Percentiles rank a stretch among this genome's conserved stretches.
Conservation (phyloP, 2,329 filamentous ascomycete species). For the Xylaria sp. region DNA sequence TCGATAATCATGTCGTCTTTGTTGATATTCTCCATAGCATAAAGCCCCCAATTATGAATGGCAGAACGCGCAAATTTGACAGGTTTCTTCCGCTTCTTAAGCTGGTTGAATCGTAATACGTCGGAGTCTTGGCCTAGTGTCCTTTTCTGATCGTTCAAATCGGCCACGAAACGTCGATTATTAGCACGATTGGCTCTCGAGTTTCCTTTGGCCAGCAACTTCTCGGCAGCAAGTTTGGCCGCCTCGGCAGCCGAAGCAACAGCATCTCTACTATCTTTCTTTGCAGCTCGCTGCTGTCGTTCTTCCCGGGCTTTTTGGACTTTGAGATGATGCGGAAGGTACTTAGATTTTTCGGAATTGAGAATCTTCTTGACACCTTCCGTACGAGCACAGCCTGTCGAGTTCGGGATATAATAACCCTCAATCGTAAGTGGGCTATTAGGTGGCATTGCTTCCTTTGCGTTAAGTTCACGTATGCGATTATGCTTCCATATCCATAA, state of each 20-base stretch:
- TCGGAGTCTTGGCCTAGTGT: conserved; percentile 85
- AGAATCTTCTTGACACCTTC: conserved; percentile 96
- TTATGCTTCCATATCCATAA: conserved; percentile 69
- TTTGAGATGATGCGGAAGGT: conserved; percentile 96
- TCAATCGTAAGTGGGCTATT: conserved; percentile 61
- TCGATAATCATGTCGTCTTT: conserved; percentile 99
- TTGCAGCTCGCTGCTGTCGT: conserved; percentile 78
- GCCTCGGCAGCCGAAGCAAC: conserved; percentile 75
- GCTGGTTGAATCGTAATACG: conserved; percentile 95
- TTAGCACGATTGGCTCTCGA: conserved; percentile 95
- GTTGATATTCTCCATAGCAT: conserved; percentile 96
- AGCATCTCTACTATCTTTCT: conserved; percentile 73
- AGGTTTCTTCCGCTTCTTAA: conserved; percentile 99
- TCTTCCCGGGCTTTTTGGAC: conserved; percentile 92
- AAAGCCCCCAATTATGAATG: conserved; percentile 98
- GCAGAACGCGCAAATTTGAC: conserved; percentile 97
- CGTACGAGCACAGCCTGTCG: conserved; percentile 86
- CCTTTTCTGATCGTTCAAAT: conserved; percentile 95
- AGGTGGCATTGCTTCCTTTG: conserved; percentile 49
- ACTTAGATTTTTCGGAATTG: conserved; percentile 97
- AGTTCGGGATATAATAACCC: conserved; percentile 85
- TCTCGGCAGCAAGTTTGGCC: conserved; percentile 79
- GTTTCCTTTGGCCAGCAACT: conserved; percentile 84
- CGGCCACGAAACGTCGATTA: conserved; percentile 92
- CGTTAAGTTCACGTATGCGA: conserved; percentile 67